Evolutionary conservation across 805 yeast species (phyloP).

Genomic region (Lachancea waltii): DNA sequence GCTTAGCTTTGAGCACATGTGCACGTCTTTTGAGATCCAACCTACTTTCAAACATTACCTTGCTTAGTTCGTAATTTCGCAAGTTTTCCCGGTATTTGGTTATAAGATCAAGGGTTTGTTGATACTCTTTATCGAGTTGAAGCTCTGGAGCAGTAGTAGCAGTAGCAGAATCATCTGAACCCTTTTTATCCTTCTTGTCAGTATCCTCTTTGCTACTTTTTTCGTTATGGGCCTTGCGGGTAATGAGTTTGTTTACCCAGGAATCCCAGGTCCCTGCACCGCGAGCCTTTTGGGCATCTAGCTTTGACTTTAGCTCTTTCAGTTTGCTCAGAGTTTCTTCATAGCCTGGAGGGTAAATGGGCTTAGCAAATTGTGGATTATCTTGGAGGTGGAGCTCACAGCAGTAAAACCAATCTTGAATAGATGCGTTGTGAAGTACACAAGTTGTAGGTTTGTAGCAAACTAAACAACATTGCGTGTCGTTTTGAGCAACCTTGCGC

Average conservation of each 20-base stretch:
- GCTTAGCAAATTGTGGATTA: conserved; percentile 29
- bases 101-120: conserved; percentile 17
- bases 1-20: conserved; percentile 9
- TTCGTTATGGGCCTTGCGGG: conserved; percentile 7
- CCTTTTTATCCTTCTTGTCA: neutral
- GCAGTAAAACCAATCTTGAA: conserved; percentile 31
- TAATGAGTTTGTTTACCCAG: conserved; percentile 28
- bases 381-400: conserved; percentile 32
- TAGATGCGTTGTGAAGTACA: conserved; percentile 24
- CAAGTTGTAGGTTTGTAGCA: conserved; percentile 26
- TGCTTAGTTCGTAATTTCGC: conserved; percentile 19
- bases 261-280: conserved; percentile 27
- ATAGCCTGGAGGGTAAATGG: conserved; percentile 23
- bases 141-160: too few relatives aligned
- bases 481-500: conserved; percentile 27
- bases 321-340: conserved; percentile 13
- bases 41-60: conserved; percentile 21
- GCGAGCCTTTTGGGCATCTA: conserved; percentile 9
- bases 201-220: neutral
- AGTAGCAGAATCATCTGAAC: neutral
- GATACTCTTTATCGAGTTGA: too few relatives aligned
- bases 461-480: conserved; percentile 26
- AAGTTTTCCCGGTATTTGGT: conserved; percentile 16
- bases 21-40: conserved; percentile 14
- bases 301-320: conserved; percentile 15